These are phyloP conservation scores for Yamadazyma phyllophila DNA, from an alignment of 805 yeast species.

Conservation along the genomic window DNA sequence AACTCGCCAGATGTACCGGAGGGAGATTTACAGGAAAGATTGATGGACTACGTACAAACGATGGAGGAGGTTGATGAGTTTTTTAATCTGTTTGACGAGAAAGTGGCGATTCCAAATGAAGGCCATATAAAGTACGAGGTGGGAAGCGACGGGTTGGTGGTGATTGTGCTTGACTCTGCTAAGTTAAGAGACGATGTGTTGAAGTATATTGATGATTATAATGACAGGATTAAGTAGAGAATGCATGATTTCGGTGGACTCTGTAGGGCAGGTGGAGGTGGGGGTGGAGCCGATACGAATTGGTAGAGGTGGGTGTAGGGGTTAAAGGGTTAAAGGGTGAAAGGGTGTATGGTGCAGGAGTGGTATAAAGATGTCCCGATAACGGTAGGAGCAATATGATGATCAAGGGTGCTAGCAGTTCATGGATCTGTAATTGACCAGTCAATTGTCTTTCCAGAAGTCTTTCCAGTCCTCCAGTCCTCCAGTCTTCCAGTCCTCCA, in stretches of 20 bases:
- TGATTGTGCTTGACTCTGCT: slow-evolving; percentile 47
- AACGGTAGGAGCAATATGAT: no score
- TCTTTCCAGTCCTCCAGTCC: no score
- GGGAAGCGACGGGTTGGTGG: slow-evolving; percentile 59
- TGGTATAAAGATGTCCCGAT: no score
- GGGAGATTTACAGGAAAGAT: slow-evolving; percentile 49
- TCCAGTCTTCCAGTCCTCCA: no score
- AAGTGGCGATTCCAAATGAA: slow-evolving; percentile 53
- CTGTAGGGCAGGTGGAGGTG: neutral
- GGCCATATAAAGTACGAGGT: slow-evolving; percentile 56
- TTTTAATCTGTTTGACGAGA: slow-evolving; percentile 52
- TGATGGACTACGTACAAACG: slow-evolving; percentile 44
- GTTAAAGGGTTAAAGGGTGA: no score
- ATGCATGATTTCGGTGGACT: neutral
- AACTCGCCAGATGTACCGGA: slow-evolving; percentile 32
- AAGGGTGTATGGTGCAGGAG: no score
- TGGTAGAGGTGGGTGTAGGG: no score
- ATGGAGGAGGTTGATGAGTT: slow-evolving; percentile 49
- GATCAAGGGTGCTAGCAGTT: no score
- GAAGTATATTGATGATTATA: slow-evolving; percentile 42
- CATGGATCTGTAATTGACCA: no score
- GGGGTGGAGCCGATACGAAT: no score
- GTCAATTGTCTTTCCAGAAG: no score
- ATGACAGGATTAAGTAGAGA: slow-evolving; percentile 7
- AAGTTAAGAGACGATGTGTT: slow-evolving; percentile 38